Conservation (phyloP, 2,329 filamentous ascomycete species). For the Paraconiothyrium sp. region DNA sequence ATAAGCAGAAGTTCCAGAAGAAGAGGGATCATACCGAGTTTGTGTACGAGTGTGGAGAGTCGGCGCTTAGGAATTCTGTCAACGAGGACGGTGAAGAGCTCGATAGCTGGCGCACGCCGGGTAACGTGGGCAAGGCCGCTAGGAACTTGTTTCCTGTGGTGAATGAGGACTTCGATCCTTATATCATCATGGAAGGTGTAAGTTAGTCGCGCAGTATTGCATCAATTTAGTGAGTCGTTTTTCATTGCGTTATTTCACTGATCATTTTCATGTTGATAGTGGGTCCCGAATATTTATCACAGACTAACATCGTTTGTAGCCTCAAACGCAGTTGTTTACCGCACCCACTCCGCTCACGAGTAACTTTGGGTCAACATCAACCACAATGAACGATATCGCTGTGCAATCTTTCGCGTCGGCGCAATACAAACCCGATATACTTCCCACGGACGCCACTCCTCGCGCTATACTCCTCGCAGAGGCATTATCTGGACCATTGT, state of each 20-base stretch:
- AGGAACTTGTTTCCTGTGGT: background rate
- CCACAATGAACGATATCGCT: background rate
- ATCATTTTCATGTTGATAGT: background rate
- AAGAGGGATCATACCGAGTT: background rate
- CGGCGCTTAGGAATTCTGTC: slow-evolving; percentile 2
- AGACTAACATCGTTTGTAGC: background rate
- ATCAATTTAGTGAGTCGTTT: background rate
- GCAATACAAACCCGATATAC: background rate
- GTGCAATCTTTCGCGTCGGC: background rate
- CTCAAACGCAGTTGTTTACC: background rate
- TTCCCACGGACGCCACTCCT: background rate
- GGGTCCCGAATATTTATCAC: background rate
- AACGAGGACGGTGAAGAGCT: background rate
- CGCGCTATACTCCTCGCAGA: background rate
- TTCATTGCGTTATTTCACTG: background rate
- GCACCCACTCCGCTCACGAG: background rate
- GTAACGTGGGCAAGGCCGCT: background rate
- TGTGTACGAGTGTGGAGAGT: slow-evolving; percentile 2
- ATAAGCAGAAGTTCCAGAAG: background rate
- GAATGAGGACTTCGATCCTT: background rate
- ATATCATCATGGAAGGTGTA: background rate
- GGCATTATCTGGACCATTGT: background rate
- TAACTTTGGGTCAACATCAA: background rate
- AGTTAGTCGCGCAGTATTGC: background rate
- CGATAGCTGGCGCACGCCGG: background rate